Percentiles rank a stretch among this genome's conserved stretches.
These are phyloP conservation scores for Theobroma cacao DNA, from an alignment of 345 rosid genomes.

Conservation along the genomic window DNA sequence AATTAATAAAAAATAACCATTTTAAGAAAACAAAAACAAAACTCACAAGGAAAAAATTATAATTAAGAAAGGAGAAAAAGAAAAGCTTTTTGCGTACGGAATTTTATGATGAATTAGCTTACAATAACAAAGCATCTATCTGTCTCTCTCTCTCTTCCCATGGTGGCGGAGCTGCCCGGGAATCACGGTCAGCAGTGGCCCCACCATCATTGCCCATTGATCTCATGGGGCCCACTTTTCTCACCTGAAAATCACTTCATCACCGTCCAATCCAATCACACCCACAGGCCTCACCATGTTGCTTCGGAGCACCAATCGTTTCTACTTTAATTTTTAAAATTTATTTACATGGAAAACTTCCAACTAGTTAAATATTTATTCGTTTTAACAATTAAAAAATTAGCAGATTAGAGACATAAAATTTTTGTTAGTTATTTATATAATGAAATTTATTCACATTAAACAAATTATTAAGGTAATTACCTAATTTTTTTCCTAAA, in stretches of 20 bases:
- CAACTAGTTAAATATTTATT: no score
- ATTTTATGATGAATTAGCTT: not conserved
- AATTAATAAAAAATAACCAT: not conserved
- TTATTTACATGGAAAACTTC: not conserved
- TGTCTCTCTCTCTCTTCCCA: conserved; percentile 14
- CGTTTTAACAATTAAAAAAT: no score
- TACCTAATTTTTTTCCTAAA: not conserved
- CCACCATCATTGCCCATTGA: conserved; percentile 12
- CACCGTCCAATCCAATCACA: conserved; percentile 24
- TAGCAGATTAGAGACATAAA: no score
- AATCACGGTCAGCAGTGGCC: not conserved
- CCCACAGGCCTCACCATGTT: not conserved
- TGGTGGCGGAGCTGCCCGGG: conserved; percentile 15
- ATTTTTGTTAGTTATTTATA: no score
- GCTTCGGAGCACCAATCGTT: not conserved
- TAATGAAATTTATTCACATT: not conserved
- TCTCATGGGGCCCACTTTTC: not conserved
- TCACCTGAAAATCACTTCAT: conserved; percentile 19
- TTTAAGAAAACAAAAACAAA: not conserved
- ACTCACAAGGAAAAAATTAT: not conserved
- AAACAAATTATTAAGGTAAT: no score
- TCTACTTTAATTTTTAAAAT: not conserved
- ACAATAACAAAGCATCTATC: not conserved
- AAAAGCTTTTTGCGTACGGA: not conserved
- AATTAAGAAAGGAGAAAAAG: not conserved